phyloP scores from a whole-genome alignment of 2,329 filamentous ascomycete species.

The Talaromyces funiculosus region DNA sequence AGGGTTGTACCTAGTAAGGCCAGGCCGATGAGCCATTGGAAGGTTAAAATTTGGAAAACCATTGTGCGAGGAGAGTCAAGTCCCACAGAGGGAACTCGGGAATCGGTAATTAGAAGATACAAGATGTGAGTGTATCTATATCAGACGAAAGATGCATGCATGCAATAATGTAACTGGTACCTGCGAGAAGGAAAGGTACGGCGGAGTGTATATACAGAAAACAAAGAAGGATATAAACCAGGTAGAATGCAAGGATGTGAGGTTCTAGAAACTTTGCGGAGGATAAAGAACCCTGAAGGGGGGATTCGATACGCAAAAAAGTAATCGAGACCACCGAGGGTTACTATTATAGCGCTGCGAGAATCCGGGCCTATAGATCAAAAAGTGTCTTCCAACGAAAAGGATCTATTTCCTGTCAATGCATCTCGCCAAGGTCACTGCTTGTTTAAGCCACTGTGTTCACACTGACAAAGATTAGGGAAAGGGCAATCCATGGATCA shows the following conservation, averaged over 20 bases:
- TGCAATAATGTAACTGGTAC: neutral
- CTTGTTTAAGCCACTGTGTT: neutral
- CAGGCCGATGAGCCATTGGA: conserved; percentile 21
- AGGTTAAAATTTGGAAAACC: neutral
- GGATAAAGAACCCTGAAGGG: neutral
- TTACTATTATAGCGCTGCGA: neutral
- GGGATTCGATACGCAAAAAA: conserved; percentile 11
- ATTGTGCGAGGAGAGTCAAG: neutral
- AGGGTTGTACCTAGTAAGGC: conserved; percentile 20
- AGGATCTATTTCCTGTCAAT: neutral
- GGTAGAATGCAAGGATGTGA: neutral
- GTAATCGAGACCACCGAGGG: conserved; percentile 3
- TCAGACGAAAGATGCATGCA: neutral
- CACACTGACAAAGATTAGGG: neutral
- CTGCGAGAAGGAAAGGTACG: neutral
- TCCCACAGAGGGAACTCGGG: neutral
- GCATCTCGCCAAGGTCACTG: neutral
- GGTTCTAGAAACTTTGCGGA: neutral
- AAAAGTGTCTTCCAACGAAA: too few species aligned
- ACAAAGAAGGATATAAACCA: neutral
- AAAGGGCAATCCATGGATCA: neutral
- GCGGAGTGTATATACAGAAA: neutral
- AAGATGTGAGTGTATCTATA: neutral
- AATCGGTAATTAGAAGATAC: neutral
- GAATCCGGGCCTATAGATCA: neutral